Conservation (phyloP, 2,329 filamentous ascomycete genomes). For the Aspergillus hortae region DNA sequence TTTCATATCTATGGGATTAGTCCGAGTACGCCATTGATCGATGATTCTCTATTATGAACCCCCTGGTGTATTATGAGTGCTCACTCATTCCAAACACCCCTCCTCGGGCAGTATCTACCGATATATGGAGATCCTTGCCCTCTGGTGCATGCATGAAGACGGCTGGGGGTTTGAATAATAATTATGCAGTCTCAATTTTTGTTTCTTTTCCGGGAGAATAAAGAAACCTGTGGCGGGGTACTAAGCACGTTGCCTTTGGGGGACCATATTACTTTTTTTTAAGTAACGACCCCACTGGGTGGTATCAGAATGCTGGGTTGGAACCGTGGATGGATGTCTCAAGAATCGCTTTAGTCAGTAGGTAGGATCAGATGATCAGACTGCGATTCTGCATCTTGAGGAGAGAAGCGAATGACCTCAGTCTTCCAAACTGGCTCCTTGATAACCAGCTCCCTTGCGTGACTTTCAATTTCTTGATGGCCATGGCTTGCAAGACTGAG, state of each 20-base stretch:
- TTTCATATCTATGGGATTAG: background rate
- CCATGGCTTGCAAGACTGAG: too few relatives aligned
- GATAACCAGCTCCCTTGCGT: too few relatives aligned
- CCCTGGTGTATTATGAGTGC: too few relatives aligned
- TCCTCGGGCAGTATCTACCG: too few relatives aligned
- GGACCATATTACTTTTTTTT: conserved; percentile 9
- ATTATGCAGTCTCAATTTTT: background rate
- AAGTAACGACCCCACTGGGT: conserved; percentile 13
- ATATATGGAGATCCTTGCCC: too few relatives aligned
- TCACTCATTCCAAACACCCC: too few relatives aligned
- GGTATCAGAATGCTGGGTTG: conserved; percentile 20
- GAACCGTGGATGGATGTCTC: background rate
- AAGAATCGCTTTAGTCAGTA: background rate
- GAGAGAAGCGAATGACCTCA: conserved; percentile 1
- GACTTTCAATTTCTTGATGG: too few relatives aligned
- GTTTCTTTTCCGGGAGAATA: background rate
- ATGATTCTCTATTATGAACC: background rate
- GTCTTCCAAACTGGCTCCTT: too few relatives aligned
- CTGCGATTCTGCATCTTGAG: background rate
- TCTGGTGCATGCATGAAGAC: too few relatives aligned
- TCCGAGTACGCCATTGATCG: background rate
- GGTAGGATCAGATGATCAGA: conserved; percentile 4
- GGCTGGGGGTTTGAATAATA: too few relatives aligned
- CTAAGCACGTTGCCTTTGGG: background rate
- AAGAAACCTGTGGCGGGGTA: background rate